These are phyloP conservation scores for Rhizophagus clarus DNA, from an alignment of 192 early-diverging fungal species.

Conservation along the genomic window DNA sequence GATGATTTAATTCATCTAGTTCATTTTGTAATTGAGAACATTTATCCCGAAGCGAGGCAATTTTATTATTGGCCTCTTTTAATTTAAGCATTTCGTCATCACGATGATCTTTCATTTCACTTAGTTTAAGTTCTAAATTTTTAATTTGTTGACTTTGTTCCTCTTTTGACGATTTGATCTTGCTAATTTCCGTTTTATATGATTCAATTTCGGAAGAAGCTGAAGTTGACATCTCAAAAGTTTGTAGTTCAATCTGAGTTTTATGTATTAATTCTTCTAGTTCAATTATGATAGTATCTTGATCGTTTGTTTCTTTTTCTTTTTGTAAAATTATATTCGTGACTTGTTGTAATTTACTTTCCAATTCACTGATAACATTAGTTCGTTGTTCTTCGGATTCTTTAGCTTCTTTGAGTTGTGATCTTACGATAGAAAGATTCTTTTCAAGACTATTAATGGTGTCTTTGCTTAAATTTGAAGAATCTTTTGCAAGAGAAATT, in stretches of 20 bases:
- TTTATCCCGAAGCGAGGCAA: neutral
- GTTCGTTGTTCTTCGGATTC: neutral
- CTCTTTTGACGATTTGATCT: neutral
- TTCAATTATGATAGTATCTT: slow-evolving; percentile 9
- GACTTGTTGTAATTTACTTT: slow-evolving; percentile 12
- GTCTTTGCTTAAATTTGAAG: slow-evolving; percentile 8
- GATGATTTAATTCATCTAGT: neutral
- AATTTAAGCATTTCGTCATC: slow-evolving; percentile 10
- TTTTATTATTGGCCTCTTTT: slow-evolving; percentile 16
- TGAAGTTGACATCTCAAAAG: neutral
- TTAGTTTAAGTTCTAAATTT: slow-evolving; percentile 19
- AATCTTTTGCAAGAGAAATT: neutral
- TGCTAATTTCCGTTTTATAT: slow-evolving; percentile 6
- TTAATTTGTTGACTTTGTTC: neutral
- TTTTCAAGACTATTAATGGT: slow-evolving; percentile 14
- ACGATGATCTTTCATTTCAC: neutral
- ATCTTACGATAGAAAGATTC: slow-evolving; percentile 2
- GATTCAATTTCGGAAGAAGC: neutral
- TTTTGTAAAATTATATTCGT: neutral
- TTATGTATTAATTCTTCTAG: slow-evolving; percentile 12
- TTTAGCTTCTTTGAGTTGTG: slow-evolving; percentile 17
- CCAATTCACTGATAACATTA: slow-evolving; percentile 12
- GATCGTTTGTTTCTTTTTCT: neutral
- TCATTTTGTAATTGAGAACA: slow-evolving; percentile 23
- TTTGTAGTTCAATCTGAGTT: slow-evolving; percentile 11